Percentiles rank a stretch among this genome's conserved stretches.
Evolutionary conservation across 2,329 filamentous ascomycete species (phyloP).

Genomic region (Calonectria pseudoreteaudii): DNA sequence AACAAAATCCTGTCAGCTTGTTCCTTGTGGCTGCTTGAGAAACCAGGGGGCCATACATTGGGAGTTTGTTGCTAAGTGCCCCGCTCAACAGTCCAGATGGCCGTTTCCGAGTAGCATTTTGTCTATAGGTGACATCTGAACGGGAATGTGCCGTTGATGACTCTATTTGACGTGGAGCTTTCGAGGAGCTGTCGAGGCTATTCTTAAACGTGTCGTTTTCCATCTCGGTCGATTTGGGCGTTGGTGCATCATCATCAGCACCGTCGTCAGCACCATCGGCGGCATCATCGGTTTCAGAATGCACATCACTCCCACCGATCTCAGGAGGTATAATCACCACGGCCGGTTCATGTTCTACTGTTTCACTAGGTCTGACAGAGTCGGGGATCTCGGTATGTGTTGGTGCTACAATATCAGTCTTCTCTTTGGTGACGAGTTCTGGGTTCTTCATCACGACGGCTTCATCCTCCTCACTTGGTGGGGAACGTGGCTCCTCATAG

Average conservation of each 20-base stretch:
- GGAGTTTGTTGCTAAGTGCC: slow-evolving; percentile 20
- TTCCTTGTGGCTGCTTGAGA: neutral
- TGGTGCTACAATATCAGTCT: slow-evolving; percentile 20
- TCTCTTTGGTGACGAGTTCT: slow-evolving; percentile 32
- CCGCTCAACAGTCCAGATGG: neutral
- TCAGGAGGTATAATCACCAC: neutral
- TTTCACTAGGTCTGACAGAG: slow-evolving; percentile 16
- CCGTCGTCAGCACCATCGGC: neutral
- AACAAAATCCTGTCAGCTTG: slow-evolving; percentile 24
- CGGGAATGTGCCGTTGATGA: neutral
- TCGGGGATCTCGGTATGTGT: slow-evolving; percentile 32
- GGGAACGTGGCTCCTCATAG: slow-evolving; percentile 34
- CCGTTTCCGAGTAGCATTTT: neutral
- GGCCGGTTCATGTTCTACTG: neutral
- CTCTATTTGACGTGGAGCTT: no score
- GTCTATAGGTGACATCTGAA: neutral
- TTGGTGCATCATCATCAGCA: neutral
- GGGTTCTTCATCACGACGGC: slow-evolving; percentile 50
- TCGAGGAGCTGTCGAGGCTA: no score
- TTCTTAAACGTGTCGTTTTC: neutral
- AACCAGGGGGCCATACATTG: slow-evolving; percentile 29
- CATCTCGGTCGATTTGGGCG: neutral
- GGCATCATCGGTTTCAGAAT: neutral
- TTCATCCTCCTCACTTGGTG: slow-evolving; percentile 55
- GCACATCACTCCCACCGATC: neutral